phyloP scores from a whole-genome alignment of 2,329 filamentous ascomycete genomes.

The Penicillium sp. region DNA sequence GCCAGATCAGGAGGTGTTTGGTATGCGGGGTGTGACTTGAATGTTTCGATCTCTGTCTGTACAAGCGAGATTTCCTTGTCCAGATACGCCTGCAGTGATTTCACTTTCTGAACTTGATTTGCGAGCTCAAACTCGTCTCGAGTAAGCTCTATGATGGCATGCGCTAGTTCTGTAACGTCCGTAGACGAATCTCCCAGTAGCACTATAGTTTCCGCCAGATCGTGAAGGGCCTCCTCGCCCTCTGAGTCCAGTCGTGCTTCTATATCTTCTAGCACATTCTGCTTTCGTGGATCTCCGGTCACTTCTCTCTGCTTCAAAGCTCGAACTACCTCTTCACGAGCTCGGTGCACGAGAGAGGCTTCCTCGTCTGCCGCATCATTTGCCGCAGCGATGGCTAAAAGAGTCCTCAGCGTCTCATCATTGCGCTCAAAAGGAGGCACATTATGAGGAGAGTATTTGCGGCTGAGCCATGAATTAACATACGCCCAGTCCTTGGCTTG shows the following conservation, averaged over 20 bases:
- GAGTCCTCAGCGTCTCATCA: conserved; percentile 70
- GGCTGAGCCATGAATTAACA: conserved; percentile 75
- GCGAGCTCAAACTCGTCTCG: conserved; percentile 49
- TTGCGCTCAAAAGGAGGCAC: conserved; percentile 81
- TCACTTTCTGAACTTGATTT: conserved; percentile 55
- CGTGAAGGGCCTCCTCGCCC: conserved; percentile 54
- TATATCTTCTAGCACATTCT: conserved; percentile 50
- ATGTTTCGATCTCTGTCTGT: conserved; percentile 25
- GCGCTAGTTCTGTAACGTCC: conserved; percentile 49
- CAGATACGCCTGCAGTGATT: conserved; percentile 55
- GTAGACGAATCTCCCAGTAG: conserved; percentile 49
- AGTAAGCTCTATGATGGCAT: conserved; percentile 55
- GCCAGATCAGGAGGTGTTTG: conserved; percentile 57
- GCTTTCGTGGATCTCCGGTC: conserved; percentile 28
- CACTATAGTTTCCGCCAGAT: conserved; percentile 53
- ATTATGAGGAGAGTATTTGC: conserved; percentile 61
- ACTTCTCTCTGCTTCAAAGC: conserved; percentile 29
- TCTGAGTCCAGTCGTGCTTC: conserved; percentile 52
- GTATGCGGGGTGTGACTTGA: conserved; percentile 40
- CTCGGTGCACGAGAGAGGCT: conserved; percentile 30
- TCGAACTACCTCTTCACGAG: conserved; percentile 33
- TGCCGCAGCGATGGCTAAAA: conserved; percentile 68
- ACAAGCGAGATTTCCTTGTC: conserved; percentile 46
- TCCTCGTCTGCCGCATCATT: conserved; percentile 65
- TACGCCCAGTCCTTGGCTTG: conserved; percentile 89